Percentiles rank a stretch among this genome's conserved stretches.
phyloP scores from a whole-genome alignment of 108 stramenopile genomes.

The Skeletonema grethae region DNA sequence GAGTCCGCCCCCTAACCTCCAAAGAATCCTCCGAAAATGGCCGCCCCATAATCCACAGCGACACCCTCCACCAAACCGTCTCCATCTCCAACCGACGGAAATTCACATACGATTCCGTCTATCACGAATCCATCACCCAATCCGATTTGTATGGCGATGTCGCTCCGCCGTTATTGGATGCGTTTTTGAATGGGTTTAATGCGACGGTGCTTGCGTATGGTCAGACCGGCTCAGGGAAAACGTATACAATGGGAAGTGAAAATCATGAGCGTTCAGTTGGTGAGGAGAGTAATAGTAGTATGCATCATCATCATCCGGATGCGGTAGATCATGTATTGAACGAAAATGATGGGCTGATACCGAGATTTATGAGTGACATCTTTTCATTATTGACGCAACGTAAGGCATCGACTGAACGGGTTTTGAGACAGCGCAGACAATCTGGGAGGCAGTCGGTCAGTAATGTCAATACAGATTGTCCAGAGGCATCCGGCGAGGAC shows the following conservation, averaged over 20 bases:
- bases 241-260: conserved; percentile 83
- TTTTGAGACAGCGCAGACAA: conserved; percentile 57
- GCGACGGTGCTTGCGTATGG: conserved; percentile 91
- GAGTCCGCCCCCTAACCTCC: conserved; percentile 75
- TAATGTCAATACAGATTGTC: conserved; percentile 8
- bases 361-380: conserved; percentile 89
- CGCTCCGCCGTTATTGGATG: conserved; percentile 63
- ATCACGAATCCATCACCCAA: conserved; percentile 56
- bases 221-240: conserved; percentile 89
- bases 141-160: conserved; percentile 70
- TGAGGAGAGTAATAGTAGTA: conserved; percentile 15
- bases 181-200: conserved; percentile 77
- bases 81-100: conserved; percentile 57
- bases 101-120: conserved; percentile 86
- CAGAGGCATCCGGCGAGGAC: conserved; percentile 38
- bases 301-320: conserved; percentile 30
- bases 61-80: conserved; percentile 52
- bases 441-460: conserved; percentile 43
- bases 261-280: background rate
- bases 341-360: conserved; percentile 81
- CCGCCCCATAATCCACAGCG: conserved; percentile 50
- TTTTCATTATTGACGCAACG: conserved; percentile 55
- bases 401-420: conserved; percentile 71
- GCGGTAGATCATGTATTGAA: conserved; percentile 16
- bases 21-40: conserved; percentile 75